Base-by-base conservation (phyloP, 768 basidiomycete species). In the Leucosporidium yakuticum region DNA sequence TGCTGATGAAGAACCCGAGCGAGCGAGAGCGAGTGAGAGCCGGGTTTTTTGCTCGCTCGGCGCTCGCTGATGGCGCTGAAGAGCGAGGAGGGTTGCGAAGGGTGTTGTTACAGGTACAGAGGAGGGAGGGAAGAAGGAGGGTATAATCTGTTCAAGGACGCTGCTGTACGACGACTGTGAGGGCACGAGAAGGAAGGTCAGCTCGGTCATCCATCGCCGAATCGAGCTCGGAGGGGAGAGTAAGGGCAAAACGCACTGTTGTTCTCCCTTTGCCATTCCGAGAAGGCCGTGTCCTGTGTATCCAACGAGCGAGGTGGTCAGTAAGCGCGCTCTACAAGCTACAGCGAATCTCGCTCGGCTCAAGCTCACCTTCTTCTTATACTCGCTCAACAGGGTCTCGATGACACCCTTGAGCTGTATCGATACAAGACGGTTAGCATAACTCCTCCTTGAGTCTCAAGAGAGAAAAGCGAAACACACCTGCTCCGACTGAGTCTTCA, bases 401-500 rank as follows among this genome's bases (percentile, higher is more conserved):
- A 97, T 82, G 29, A 92, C 90, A 69, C 87, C 87, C 69, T 84
- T 85, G 71, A 98, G 95, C 90, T 96, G 77, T 44, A 5, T 21
- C n/a, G 6, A 53, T 39, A 12, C 48, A 19, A 53, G 4, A n/a
- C n/a, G n/a, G n/a, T n/a, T n/a, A n/a, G n/a, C n/a, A n/a, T n/a
- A n/a, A n/a, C n/a, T n/a, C n/a, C n/a, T n/a, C n/a, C n/a, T n/a
- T n/a, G n/a, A n/a, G n/a, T n/a, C n/a, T 8, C 4, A 4, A 53
- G 2, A n/a, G 39, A 70, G 48, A n/a, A 31, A 17, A 54, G 55
- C 48, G 72, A 20, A 27, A 53, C 49, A 47, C 69, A 27, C 92
- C 67, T 91, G 90, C 76, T 92, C 88, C 60, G 85, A 83, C 75
- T 93, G 97, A n/a, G 87, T 90, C 78, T 90, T 85, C 54, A 99